phyloP scores from a whole-genome alignment of 768 basidiomycete species.

The Russula abietina region DNA sequence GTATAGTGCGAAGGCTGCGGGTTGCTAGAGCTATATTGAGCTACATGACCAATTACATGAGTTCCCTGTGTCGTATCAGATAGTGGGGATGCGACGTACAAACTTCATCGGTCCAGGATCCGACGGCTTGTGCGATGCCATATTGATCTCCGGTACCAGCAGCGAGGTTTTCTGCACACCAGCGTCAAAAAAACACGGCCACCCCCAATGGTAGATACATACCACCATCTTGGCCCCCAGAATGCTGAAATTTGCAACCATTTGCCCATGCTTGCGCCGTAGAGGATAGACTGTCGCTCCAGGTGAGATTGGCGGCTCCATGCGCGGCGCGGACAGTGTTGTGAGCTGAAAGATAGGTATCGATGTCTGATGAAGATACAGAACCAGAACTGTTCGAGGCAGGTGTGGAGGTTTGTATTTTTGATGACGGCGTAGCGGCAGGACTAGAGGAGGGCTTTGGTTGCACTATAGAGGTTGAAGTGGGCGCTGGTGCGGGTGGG shows the following conservation, averaged over 20 bases:
- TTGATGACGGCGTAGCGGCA: neutral
- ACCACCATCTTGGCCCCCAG: conserved; percentile 62
- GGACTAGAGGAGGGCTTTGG: conserved; percentile 8
- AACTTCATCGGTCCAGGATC: conserved; percentile 63
- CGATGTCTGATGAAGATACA: conserved; percentile 42
- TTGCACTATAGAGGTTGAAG: neutral
- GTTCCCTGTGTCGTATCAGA: neutral
- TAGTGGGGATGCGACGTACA: conserved; percentile 37
- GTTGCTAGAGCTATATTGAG: conserved; percentile 49
- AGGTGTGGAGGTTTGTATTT: conserved; percentile 12
- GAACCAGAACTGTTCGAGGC: conserved; percentile 2
- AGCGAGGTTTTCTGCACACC: conserved; percentile 59
- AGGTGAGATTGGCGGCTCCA: conserved; percentile 57
- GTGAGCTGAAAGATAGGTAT: conserved; percentile 52
- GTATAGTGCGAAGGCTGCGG: conserved; percentile 65
- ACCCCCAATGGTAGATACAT: neutral
- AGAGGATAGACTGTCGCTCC: conserved; percentile 54
- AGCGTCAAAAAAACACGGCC: neutral
- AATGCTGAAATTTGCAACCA: conserved; percentile 63
- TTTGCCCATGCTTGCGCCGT: conserved; percentile 68
- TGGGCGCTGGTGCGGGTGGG: no score
- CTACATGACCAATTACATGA: conserved; percentile 32
- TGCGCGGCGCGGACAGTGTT: conserved; percentile 58
- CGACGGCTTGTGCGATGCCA: conserved; percentile 44
- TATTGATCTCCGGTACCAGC: conserved; percentile 58